A percentile compares a stretch with the other conserved stretches of the same genome.
phyloP scores from a whole-genome alignment of 2,329 filamentous ascomycete species.

The Colletotrichum coccodes region DNA sequence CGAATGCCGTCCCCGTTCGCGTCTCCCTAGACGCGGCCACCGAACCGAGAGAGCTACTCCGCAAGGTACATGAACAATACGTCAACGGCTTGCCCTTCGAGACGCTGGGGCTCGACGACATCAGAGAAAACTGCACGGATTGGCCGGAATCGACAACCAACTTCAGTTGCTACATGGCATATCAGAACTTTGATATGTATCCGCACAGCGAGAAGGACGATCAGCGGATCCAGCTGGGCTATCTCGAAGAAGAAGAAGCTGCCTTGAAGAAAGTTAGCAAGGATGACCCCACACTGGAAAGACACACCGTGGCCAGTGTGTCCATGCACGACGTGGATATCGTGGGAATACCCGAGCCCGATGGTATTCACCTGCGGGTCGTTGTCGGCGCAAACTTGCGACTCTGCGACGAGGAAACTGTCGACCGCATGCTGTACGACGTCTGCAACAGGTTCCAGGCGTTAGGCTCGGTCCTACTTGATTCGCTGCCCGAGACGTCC shows the following conservation, averaged over 20 bases:
- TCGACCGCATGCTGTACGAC: not conserved
- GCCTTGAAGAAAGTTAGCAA: not conserved
- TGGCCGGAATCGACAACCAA: constrained; percentile 24
- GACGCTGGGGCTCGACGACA: constrained; percentile 33
- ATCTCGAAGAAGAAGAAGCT: not conserved
- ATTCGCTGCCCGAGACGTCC: not conserved
- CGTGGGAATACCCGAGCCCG: not conserved
- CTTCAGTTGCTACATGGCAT: constrained; percentile 39
- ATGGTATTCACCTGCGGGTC: not conserved
- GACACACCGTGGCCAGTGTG: not conserved
- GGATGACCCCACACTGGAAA: not conserved
- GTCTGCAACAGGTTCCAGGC: not conserved
- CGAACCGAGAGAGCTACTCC: not conserved
- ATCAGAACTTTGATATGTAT: constrained; percentile 7
- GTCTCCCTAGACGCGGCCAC: not conserved
- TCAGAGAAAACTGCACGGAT: constrained; percentile 35
- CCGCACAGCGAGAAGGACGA: not conserved
- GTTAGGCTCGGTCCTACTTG: not conserved
- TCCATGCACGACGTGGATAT: not conserved
- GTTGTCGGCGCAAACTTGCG: not conserved
- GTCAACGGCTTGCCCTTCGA: constrained; percentile 29
- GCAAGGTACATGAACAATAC: constrained; percentile 35
- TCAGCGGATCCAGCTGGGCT: not conserved
- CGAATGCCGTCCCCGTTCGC: constrained; percentile 25
- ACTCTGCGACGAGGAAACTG: not conserved